phyloP scores from a whole-genome alignment of 257 asterid genomes.

The Gardenia jasminoides region DNA sequence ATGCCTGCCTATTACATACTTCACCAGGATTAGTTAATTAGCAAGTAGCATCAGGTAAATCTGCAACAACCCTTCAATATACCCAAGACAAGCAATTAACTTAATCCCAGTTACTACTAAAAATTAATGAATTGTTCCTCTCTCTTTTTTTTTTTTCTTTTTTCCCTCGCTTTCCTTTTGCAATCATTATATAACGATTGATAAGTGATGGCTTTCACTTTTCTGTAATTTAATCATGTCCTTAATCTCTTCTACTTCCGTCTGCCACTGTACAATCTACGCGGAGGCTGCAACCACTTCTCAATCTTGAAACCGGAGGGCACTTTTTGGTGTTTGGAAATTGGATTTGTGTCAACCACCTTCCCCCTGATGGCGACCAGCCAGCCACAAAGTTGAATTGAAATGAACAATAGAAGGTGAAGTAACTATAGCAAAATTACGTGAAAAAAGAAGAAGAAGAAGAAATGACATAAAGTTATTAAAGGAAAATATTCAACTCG shows the following conservation, averaged over 20 bases:
- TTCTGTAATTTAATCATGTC: not conserved
- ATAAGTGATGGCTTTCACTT: slow-evolving; percentile 8
- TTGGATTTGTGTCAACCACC: slow-evolving; percentile 8
- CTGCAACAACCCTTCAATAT: slow-evolving; percentile 4
- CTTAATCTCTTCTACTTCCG: too few species aligned
- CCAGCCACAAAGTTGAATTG: not conserved
- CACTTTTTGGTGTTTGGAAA: not conserved
- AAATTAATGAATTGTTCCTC: too few species aligned
- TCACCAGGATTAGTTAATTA: not conserved
- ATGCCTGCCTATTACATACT: not conserved
- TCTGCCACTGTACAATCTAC: slow-evolving; percentile 12
- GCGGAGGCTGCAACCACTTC: slow-evolving; percentile 20
- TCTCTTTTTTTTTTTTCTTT: too few species aligned
- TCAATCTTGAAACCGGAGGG: slow-evolving; percentile 18
- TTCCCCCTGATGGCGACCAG: slow-evolving; percentile 7
- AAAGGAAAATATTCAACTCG: too few species aligned
- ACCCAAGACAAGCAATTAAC: not conserved
- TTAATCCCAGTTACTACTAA: not conserved
- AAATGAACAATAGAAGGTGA: not conserved
- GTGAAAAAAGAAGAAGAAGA: too few species aligned
- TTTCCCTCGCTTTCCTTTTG: not conserved
- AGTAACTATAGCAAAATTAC: too few species aligned
- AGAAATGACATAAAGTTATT: too few species aligned
- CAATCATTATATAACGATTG: not conserved
- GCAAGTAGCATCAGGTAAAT: slow-evolving; percentile 9